These are phyloP conservation scores for Inga oerstediana DNA, from an alignment of 306 rosid species.

Conservation along the genomic window DNA sequence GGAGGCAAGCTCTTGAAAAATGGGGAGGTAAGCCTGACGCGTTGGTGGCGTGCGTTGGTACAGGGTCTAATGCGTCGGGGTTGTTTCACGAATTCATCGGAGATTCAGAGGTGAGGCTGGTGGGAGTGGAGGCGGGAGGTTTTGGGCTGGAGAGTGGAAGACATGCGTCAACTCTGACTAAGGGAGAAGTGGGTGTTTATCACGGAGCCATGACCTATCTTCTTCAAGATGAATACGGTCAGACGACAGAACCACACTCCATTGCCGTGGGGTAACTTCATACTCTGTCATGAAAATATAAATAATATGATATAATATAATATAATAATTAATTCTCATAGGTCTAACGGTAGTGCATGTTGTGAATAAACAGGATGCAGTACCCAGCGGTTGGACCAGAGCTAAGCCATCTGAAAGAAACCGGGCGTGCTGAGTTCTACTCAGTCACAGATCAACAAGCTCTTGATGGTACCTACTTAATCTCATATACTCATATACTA, in stretches of 20 bases:
- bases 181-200: constrained; percentile 65
- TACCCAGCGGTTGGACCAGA: constrained; percentile 83
- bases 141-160: constrained; percentile 55
- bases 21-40: constrained; percentile 39
- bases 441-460: constrained; percentile 68
- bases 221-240: constrained; percentile 69
- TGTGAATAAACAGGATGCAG: constrained; percentile 50
- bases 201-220: constrained; percentile 65
- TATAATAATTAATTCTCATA: too few species aligned
- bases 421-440: constrained; percentile 58
- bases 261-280: constrained; percentile 57
- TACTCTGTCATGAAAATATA: too few species aligned
- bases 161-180: constrained; percentile 60
- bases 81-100: constrained; percentile 50
- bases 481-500: too few species aligned
- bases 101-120: constrained; percentile 43
- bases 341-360: too few species aligned
- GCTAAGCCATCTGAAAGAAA: constrained; percentile 65
- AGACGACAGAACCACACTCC: constrained; percentile 59
- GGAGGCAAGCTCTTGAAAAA: constrained; percentile 48
- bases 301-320: too few species aligned
- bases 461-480: constrained; percentile 42
- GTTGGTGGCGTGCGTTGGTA: constrained; percentile 45
- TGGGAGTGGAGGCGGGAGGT: constrained; percentile 69
- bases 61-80: constrained; percentile 54